Evolutionary conservation across 768 basidiomycete genomes (phyloP), one percentile per base, ranked within the genome.

Genomic region (Tulasnella calospora): DNA sequence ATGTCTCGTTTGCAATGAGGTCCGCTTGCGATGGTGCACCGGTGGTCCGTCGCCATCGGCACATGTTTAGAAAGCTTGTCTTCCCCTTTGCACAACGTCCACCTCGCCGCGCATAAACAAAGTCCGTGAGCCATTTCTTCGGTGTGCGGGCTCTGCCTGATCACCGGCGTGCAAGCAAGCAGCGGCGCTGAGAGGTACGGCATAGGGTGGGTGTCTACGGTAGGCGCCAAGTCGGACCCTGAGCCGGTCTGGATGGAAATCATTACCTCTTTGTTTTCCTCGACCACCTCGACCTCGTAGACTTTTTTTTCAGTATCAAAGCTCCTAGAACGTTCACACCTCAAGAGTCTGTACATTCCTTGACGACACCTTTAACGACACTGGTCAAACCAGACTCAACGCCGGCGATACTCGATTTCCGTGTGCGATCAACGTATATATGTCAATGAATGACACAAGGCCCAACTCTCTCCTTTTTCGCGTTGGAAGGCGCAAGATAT

Each of bases 391-490:
- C 3, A 13, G 9, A 61, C 23, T 61, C n/a, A 1, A 61, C 23
- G 27, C 23, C 57, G 30, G 30, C 3, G 57, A 61, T 61, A 61
- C 57, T 9, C 57, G 30, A 27, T n/a, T 30, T 61, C 57, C 23
- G 19, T 30, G 23, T 30, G 30, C 1, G 12, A n/a, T n/a, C n/a
- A n/a, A 61, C 57, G 57, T 7, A n/a, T 23, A 61, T n/a, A 61
- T 61, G 57, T 61, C 57, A 61, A 61, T 61, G 57, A 61, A n/a
- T 30, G 57, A 61, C 57, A 61, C 57, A n/a, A 61, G 57, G 57
- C 57, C 57, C 57, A 61, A 61, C 57, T 61, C 57, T 61, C 57
- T 61, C 57, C n/a, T 61, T 61, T 61, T 61, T 30, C 57, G 57
- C n/a, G 57, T 61, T 30, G 57, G 57, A 61, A 61, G 57, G 57